phyloP scores from a whole-genome alignment of 2,329 filamentous ascomycete genomes.

The Nothomitra cinnamomea region DNA sequence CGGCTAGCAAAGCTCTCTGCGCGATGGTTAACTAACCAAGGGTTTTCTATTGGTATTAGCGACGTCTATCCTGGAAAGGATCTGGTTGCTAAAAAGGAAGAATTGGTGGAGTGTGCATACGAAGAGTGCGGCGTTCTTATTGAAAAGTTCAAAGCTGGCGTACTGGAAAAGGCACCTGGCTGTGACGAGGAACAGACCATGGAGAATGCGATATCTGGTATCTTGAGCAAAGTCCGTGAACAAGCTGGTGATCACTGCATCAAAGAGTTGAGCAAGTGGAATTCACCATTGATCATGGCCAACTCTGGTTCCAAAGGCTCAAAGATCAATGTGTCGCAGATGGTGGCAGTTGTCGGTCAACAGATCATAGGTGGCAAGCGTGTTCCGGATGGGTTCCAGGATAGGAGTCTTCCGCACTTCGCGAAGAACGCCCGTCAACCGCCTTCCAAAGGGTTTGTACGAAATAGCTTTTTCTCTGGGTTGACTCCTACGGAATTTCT shows the following conservation, averaged over 20 bases:
- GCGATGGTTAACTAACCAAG: conserved; percentile 71
- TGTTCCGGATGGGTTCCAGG: conserved; percentile 91
- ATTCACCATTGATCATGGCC: conserved; percentile 90
- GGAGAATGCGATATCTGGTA: conserved; percentile 79
- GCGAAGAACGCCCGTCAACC: conserved; percentile 82
- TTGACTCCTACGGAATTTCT: conserved; percentile 83
- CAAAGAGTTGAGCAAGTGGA: conserved; percentile 73
- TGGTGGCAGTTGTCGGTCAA: conserved; percentile 93
- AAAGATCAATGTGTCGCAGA: conserved; percentile 95
- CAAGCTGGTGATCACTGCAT: conserved; percentile 86
- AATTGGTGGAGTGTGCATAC: conserved; percentile 64
- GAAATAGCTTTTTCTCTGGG: conserved; percentile 93
- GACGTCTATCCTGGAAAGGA: conserved; percentile 73
- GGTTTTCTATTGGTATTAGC: conserved; percentile 90
- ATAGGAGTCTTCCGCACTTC: conserved; percentile 87
- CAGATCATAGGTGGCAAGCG: conserved; percentile 91
- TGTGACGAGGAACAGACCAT: conserved; percentile 85
- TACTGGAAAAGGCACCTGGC: conserved; percentile 69
- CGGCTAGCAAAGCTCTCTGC: conserved; percentile 80
- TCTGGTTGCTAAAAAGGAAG: conserved; percentile 55
- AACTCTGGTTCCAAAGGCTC: conserved; percentile 95
- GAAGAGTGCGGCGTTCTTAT: conserved; percentile 70
- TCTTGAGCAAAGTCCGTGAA: conserved; percentile 80
- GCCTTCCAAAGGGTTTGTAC: conserved; percentile 91
- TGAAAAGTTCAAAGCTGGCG: conserved; percentile 59